Conservation (phyloP, 129 eudicot species). For the Sambucus nigra region DNA sequence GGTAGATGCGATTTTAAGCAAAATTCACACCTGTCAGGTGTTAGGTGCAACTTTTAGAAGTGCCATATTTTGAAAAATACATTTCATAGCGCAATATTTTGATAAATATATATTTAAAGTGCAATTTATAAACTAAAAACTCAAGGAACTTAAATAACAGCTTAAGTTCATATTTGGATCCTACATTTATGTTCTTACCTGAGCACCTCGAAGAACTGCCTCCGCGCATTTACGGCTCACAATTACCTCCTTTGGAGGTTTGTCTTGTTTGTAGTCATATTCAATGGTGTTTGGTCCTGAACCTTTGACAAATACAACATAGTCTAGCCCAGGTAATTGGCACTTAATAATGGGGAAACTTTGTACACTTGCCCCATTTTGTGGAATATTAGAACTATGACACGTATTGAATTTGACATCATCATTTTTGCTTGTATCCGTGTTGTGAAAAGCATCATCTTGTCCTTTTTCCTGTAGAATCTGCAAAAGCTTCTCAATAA, state of each 20-base stretch:
- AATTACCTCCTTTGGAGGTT: conserved; percentile 68
- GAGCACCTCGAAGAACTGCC: conserved; percentile 99
- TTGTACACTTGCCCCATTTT: conserved; percentile 8
- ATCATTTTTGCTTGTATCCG: not conserved
- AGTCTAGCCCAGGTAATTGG: conserved; percentile 72
- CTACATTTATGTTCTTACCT: conserved; percentile 25
- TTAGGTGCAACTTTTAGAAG: no score
- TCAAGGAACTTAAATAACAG: not conserved
- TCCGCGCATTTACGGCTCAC: conserved; percentile 99
- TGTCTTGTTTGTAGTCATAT: conserved; percentile 42
- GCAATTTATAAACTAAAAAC: no score
- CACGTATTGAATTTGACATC: not conserved
- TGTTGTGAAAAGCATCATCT: conserved; percentile 12
- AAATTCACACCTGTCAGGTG: no score
- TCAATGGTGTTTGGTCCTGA: conserved; percentile 79
- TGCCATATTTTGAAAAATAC: no score
- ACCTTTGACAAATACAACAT: conserved; percentile 77
- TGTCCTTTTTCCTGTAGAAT: conserved; percentile 32
- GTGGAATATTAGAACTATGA: conserved; percentile 1
- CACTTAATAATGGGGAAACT: conserved; percentile 46
- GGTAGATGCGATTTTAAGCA: no score
- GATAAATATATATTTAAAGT: no score
- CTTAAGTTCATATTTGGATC: not conserved
- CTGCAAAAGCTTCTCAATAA: conserved; percentile 52
- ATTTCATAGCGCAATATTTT: no score